Base-by-base conservation (phyloP, 129 eudicot species). In the Scalesia atractyloides region DNA sequence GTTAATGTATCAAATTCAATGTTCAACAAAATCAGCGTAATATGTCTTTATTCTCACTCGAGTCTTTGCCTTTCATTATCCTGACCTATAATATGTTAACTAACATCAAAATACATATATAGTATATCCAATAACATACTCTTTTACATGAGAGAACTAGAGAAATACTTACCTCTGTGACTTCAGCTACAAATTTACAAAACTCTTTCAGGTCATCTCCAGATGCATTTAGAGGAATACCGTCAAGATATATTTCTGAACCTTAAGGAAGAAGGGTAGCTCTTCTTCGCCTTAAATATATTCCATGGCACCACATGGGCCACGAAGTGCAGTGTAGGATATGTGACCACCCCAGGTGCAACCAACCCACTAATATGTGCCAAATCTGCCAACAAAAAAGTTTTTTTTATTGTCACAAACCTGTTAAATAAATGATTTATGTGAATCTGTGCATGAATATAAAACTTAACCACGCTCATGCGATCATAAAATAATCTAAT, bases 231-330 rank as follows among this genome's bases (percentile, higher is more conserved):
- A 74, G 87, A 61, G 93, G 84, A 73, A 95, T 83, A 47, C 97
- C 94, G 70, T 97, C 99, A 36, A 95, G 71, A 83, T 86, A 95
- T 15, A 95, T 94, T 81, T 95, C 97, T 53, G 97, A 95, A 66
- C 99, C 97, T 76, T 95, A 89, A 75, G 97, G 93, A 75, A 97
- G 99, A 79, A 90, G 95, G 7, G 96, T 89, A 71, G 91, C 22
- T 85, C 92, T 52, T 86, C 84, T 1, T 72, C 85, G 16, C 17
- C 85, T 54, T 69, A 84, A 26, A 62, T 72, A 33, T 72, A 44
- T 67, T 78, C 81, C 86, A 86, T 86, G 26, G 26, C 26, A 24
- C 26, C 26, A 24, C 26, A 24, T 24, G 1, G 26, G 1, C 26
- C 26, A 24, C 26, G 2, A 2, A 24, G 26, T 24, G 26, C 1